Conservation (phyloP, 1,284 basidiomycete species). For the Thelephora terrestris region DNA sequence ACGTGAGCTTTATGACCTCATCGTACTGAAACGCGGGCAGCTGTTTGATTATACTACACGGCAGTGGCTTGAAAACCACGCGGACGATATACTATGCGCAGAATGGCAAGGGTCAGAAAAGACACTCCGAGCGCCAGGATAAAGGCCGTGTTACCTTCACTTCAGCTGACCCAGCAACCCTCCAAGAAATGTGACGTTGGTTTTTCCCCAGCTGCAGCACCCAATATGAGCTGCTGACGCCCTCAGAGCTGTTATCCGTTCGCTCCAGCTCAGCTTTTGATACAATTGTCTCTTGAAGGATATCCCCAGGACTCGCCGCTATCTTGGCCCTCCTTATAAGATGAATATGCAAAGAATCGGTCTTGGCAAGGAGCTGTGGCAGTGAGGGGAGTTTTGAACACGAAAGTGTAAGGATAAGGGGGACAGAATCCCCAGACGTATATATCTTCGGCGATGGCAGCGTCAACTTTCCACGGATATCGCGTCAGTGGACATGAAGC, state of each 20-base stretch:
- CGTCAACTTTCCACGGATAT: slow-evolving; percentile 22
- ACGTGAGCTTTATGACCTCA: slow-evolving; percentile 29
- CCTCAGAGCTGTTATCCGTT: slow-evolving; percentile 17
- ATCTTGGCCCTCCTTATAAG: slow-evolving; percentile 29
- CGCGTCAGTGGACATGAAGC: not conserved
- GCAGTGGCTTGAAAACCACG: slow-evolving; percentile 26
- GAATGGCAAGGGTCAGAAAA: slow-evolving; percentile 6
- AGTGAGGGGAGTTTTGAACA: slow-evolving; percentile 29
- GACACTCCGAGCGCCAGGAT: not conserved
- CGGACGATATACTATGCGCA: slow-evolving; percentile 30
- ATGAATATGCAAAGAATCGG: slow-evolving; percentile 23
- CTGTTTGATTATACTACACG: slow-evolving; percentile 20
- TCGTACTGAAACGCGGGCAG: slow-evolving; percentile 32
- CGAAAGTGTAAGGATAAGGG: slow-evolving; percentile 29
- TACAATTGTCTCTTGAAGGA: slow-evolving; percentile 17
- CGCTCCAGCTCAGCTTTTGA: slow-evolving; percentile 15
- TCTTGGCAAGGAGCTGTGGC: slow-evolving; percentile 25
- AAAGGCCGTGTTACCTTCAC: slow-evolving; percentile 17
- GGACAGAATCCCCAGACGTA: slow-evolving; percentile 32
- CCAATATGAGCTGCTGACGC: slow-evolving; percentile 16
- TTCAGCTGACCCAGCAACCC: slow-evolving; percentile 16
- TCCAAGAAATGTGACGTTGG: slow-evolving; percentile 22
- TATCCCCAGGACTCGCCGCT: slow-evolving; percentile 18
- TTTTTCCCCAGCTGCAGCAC: slow-evolving; percentile 19
- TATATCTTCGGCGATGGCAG: slow-evolving; percentile 28